A percentile compares a stretch with the other conserved stretches of the same genome.
Evolutionary conservation across 2,329 filamentous ascomycete species (phyloP).

Genomic region (Emergomyces orientalis): DNA sequence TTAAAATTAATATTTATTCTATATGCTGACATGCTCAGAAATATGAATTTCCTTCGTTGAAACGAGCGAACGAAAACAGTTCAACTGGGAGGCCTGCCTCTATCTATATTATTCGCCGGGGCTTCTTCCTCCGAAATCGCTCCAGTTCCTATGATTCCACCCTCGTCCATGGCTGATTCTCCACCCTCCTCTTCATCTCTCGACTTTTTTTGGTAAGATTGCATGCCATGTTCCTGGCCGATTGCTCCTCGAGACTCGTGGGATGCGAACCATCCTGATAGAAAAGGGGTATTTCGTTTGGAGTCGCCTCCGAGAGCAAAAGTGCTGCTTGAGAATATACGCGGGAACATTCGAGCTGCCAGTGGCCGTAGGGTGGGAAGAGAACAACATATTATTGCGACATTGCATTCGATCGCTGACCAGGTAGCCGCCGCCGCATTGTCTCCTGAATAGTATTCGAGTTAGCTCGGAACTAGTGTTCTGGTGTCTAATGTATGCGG

Average conservation of each 20-base stretch:
- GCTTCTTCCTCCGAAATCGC: background rate
- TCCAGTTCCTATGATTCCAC: background rate
- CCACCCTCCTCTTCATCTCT: background rate
- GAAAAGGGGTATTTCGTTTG: background rate
- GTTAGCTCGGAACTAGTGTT: background rate
- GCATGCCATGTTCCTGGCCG: background rate
- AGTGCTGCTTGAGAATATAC: background rate
- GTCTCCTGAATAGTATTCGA: slow-evolving; percentile 19
- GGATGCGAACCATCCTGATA: background rate
- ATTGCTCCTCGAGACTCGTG: background rate
- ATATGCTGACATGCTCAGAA: background rate
- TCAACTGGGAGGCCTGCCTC: background rate
- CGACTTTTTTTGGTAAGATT: background rate
- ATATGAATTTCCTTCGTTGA: background rate
- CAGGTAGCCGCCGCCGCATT: slow-evolving; percentile 35
- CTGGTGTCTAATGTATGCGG: background rate
- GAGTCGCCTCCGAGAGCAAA: background rate
- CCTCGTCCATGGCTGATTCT: background rate
- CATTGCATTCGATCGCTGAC: slow-evolving; percentile 36
- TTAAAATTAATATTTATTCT: background rate
- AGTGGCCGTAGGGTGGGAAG: slow-evolving; percentile 21
- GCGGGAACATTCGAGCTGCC: slow-evolving; percentile 3
- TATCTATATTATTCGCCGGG: background rate
- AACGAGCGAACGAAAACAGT: background rate
- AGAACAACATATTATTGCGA: slow-evolving; percentile 35